Evolutionary conservation across 225 moss, liverwort and hornwort species (phyloP).

Genomic region (Pseudoscleropodium purum): DNA sequence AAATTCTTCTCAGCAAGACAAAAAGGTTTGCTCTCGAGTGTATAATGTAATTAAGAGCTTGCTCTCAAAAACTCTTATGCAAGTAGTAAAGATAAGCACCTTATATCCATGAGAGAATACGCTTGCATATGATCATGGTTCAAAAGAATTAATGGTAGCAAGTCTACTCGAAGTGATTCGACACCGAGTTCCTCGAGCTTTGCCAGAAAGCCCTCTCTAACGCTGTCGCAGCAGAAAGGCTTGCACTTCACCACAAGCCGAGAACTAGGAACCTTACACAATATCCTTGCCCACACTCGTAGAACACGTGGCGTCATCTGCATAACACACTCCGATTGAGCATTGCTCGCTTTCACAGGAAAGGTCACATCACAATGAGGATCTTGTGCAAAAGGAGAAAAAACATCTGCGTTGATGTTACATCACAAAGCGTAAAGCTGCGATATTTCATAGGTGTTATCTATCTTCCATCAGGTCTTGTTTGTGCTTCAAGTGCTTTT

Average conservation of each 20-base stretch:
- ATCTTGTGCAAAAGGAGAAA: not conserved
- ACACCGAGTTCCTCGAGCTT: conserved; percentile 91
- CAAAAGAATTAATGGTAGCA: conserved; percentile 88
- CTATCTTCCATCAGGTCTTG: not conserved
- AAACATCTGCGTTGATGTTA: not conserved
- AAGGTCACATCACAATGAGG: conserved; percentile 1
- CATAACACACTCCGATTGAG: not conserved
- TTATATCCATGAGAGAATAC: conserved; percentile 97
- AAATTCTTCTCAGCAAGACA: not conserved
- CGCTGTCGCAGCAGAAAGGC: conserved; percentile 95
- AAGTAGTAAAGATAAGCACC: conserved; percentile 19
- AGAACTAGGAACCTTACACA: conserved; percentile 71
- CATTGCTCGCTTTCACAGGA: conserved; percentile 1
- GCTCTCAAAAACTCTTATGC: not conserved
- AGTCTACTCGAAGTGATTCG: conserved; percentile 82
- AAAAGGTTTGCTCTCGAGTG: not conserved
- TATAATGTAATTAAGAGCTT: not conserved
- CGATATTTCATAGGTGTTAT: not conserved
- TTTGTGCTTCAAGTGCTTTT: not conserved
- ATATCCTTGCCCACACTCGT: conserved; percentile 88
- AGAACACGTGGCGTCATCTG: conserved; percentile 95
- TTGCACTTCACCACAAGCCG: conserved; percentile 99
- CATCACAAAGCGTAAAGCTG: not conserved
- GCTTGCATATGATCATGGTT: conserved; percentile 99
- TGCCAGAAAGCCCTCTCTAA: conserved; percentile 73